Evolutionary conservation across 768 basidiomycete species (phyloP).

Genomic region (Neoboletus magnificus): DNA sequence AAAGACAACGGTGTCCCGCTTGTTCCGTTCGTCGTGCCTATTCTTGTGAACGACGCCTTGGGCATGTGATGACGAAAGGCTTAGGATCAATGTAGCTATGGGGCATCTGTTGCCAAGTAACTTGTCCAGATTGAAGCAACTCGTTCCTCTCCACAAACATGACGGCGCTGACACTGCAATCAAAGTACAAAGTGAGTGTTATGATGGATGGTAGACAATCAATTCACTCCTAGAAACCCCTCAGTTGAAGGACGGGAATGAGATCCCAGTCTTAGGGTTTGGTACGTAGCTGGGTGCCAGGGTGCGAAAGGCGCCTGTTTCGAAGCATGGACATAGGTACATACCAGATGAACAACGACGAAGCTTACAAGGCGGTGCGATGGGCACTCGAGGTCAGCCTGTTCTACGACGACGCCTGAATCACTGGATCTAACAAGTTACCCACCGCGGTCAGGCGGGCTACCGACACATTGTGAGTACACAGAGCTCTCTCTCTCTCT

Average conservation of each 20-base stretch:
- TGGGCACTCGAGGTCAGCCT: constrained; percentile 8
- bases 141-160: neutral
- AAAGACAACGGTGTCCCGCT: neutral
- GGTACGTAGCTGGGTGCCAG: neutral
- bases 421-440: neutral
- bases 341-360: constrained; percentile 5
- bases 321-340: neutral
- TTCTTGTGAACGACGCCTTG: neutral
- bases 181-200: constrained; percentile 5
- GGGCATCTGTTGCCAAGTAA: neutral
- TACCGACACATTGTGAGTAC: constrained; percentile 10
- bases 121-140: neutral
- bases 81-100: too few relatives aligned
- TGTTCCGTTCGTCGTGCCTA: neutral
- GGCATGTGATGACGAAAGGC: neutral
- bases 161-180: constrained; percentile 2
- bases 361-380: constrained; percentile 3
- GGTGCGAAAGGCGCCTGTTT: neutral
- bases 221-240: neutral
- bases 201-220: neutral
- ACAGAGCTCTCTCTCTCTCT: neutral
- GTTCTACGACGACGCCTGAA: neutral
- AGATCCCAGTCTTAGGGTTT: constrained; percentile 9
- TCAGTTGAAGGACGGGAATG: constrained; percentile 3
- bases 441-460: neutral